Evolutionary conservation across 2,329 filamentous ascomycete species (phyloP).

Genomic region (Hypomyces rosellus): DNA sequence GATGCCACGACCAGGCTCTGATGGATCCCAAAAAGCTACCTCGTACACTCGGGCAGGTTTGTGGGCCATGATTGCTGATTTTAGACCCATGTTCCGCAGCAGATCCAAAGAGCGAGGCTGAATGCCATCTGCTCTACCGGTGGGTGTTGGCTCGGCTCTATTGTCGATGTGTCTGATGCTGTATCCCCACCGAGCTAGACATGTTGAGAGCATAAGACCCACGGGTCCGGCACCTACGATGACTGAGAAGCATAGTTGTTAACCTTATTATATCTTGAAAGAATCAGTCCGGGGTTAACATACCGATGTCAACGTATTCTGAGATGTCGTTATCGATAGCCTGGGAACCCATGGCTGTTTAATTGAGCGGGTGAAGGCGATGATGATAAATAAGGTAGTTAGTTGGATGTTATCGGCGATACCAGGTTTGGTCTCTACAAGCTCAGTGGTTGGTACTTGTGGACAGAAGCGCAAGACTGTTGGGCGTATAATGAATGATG

Average conservation of each 20-base stretch:
- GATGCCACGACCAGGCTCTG: slow-evolving; percentile 49
- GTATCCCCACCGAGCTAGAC: slow-evolving; percentile 87
- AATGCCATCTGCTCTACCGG: slow-evolving; percentile 85
- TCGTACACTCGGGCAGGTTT: slow-evolving; percentile 82
- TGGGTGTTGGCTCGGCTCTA: slow-evolving; percentile 73
- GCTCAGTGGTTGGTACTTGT: too few relatives aligned
- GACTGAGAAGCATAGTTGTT: slow-evolving; percentile 39
- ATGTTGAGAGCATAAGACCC: slow-evolving; percentile 80
- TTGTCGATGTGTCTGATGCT: slow-evolving; percentile 94
- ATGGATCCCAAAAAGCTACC: slow-evolving; percentile 67
- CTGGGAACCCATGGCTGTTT: background rate
- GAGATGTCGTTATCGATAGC: background rate
- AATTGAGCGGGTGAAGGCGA: too few relatives aligned
- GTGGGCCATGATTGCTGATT: slow-evolving; percentile 80
- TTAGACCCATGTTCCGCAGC: slow-evolving; percentile 82
- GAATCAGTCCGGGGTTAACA: background rate
- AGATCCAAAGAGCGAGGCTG: slow-evolving; percentile 85
- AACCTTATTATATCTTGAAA: background rate
- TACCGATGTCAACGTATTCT: background rate
- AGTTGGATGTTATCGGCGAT: too few relatives aligned
- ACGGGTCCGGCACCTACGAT: slow-evolving; percentile 87
- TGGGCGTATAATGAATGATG: too few relatives aligned
- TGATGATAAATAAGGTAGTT: too few relatives aligned
- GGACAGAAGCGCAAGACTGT: too few relatives aligned
- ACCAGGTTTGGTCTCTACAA: too few relatives aligned